Base-by-base conservation (phyloP, 345 rosid genomes). In the Adansonia digitata region DNA sequence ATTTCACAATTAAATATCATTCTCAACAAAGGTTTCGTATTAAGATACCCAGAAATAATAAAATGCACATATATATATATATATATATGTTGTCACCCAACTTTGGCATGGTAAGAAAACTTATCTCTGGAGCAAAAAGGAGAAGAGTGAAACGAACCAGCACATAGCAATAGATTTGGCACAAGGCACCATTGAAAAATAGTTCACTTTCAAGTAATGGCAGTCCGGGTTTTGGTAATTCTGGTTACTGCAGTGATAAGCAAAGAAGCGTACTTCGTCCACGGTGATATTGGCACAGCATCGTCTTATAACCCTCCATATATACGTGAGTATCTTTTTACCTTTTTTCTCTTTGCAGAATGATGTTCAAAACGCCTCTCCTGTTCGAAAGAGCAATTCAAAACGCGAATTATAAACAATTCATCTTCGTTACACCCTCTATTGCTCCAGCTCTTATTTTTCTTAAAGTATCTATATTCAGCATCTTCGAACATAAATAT, bases 241-340 rank as follows among this genome's bases (percentile, higher is more conserved):
- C 11, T 55, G 73, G n/a, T 69, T 48, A 17, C 74, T 31, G 74
- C 75, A 46, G 53, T 69, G 27, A 26, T 73, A n/a, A 79, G 74
- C 75, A 57, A 52, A n/a, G 60, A 52, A 45, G 39, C 42, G 2
- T 46, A 52, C 49, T 5, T 46, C 1, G 72, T 76, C 43, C 43
- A 10, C 69, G 87, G 81, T 3, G 78, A 83, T 26, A 65, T 81
- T 4, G 86, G 86, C 61, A 81, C 72, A 7, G 82, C 81, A 51
- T 17, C 81, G 45, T 75, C 76, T 35, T 78, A 81, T 31, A 9
- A 17, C 29, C 83, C 81, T 27, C 75, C 76, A 12, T 77, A 75
- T 45, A 42, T 78, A 4, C 62, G 80, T 79, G 22, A 69, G 72
- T 76, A 17, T 29, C 5, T 22, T 27, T 2, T 59, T n/a, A n/a